phyloP scores from a whole-genome alignment of 805 yeast genomes.

The Starmera amethionina region DNA sequence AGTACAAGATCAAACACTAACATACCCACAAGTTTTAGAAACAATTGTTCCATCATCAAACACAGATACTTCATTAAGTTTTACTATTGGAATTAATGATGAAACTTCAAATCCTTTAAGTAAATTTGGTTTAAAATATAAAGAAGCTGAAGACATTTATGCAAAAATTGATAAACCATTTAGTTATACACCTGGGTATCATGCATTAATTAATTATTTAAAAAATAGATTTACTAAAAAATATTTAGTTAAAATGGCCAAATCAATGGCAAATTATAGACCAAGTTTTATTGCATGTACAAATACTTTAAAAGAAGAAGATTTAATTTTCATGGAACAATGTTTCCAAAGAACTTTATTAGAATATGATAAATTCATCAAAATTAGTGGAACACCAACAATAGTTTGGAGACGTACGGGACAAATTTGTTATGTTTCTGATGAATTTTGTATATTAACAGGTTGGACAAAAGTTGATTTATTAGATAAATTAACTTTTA shows the following conservation, averaged over 20 bases:
- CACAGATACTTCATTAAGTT: slow-evolving; percentile 10
- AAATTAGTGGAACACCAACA: slow-evolving; percentile 86
- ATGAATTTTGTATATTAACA: slow-evolving; percentile 81
- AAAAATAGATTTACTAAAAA: slow-evolving; percentile 58
- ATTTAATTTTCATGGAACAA: slow-evolving; percentile 90
- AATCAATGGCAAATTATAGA: slow-evolving; percentile 80
- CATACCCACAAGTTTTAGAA: slow-evolving; percentile 52
- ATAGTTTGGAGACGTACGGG: slow-evolving; percentile 95
- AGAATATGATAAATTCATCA: slow-evolving; percentile 80
- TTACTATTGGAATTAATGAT: slow-evolving; percentile 19
- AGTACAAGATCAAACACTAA: slow-evolving; percentile 26
- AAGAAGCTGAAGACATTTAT: slow-evolving; percentile 74
- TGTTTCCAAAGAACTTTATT: slow-evolving; percentile 87
- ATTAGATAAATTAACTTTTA: slow-evolving; percentile 57
- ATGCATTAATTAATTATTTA: slow-evolving; percentile 65
- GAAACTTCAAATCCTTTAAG: slow-evolving; percentile 1
- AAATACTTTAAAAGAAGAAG: slow-evolving; percentile 80
- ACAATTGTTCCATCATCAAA: not conserved
- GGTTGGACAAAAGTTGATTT: slow-evolving; percentile 80
- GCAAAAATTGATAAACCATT: slow-evolving; percentile 67
- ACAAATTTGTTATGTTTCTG: slow-evolving; percentile 91
- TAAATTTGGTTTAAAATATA: slow-evolving; percentile 32
- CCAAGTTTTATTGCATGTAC: slow-evolving; percentile 93
- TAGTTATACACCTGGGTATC: slow-evolving; percentile 87
- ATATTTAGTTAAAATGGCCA: slow-evolving; percentile 73